Evolutionary conservation across 2,329 filamentous ascomycete species (phyloP).

Genomic region (Colletotrichum salicis): DNA sequence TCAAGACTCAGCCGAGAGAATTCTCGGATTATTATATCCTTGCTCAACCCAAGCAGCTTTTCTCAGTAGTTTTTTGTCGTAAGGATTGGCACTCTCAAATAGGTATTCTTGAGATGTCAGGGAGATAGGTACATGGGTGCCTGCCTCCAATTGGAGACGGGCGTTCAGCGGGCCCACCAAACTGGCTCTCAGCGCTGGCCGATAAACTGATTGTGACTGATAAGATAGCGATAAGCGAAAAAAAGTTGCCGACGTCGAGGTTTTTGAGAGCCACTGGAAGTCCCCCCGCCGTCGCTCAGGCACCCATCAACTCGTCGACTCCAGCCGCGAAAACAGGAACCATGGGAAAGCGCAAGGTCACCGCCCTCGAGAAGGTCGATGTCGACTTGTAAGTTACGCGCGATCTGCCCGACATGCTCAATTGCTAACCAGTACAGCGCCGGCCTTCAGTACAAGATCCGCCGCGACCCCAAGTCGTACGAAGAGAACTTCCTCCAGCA

Average conservation of each 20-base stretch:
- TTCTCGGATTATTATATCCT: rapidly evolving
- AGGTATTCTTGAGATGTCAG: background rate
- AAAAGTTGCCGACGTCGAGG: constrained; percentile 11
- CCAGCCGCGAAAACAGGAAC: constrained; percentile 31
- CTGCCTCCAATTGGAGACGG: background rate
- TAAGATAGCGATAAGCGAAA: constrained; percentile 12
- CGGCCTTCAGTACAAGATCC: constrained; percentile 91
- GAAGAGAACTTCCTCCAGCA: constrained; percentile 88
- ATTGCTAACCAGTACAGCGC: constrained; percentile 64
- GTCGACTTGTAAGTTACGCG: constrained; percentile 75
- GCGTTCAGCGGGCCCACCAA: no score
- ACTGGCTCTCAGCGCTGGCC: no score
- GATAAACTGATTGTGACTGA: background rate
- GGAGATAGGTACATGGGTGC: background rate
- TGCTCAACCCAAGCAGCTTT: rapidly evolving
- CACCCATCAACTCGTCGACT: background rate
- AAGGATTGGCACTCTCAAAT: no score
- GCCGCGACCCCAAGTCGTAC: constrained; percentile 89
- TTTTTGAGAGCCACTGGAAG: constrained; percentile 9
- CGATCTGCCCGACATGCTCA: background rate
- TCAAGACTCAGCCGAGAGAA: no score
- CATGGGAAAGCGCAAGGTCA: constrained; percentile 90
- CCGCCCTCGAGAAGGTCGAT: constrained; percentile 94
- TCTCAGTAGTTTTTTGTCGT: no score
- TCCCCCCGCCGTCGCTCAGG: constrained; percentile 20